Conservation (phyloP, 805 yeast genomes). For the Candida incommunis region DNA sequence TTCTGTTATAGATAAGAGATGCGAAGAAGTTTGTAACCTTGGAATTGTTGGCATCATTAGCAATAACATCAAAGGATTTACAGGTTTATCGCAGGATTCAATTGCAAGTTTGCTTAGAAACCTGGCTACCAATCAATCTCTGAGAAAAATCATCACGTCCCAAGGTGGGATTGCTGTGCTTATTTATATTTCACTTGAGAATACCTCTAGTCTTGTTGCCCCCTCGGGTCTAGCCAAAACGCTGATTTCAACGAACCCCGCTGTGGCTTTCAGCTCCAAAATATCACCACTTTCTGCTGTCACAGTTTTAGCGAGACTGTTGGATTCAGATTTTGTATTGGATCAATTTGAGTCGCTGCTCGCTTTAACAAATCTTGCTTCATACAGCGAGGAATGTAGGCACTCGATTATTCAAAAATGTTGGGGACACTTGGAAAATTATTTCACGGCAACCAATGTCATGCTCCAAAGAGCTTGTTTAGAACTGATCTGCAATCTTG, state of each 20-base stretch:
- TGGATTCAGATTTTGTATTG: conserved; percentile 10
- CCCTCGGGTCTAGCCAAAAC: conserved; percentile 20
- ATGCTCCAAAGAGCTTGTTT: conserved; percentile 44
- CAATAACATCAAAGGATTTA: conserved; percentile 5
- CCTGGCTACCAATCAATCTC: conserved; percentile 15
- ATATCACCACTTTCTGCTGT: conserved; percentile 19
- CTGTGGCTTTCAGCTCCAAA: conserved; percentile 19
- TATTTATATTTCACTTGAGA: conserved; percentile 16
- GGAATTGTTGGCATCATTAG: conserved; percentile 14
- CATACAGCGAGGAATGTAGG: conserved; percentile 29
- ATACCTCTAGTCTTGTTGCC: conserved; percentile 11
- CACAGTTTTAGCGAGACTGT: conserved; percentile 18
- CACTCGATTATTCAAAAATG: conserved; percentile 25
- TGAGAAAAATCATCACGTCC: conserved; percentile 16
- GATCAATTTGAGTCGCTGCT: conserved; percentile 40
- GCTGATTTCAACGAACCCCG: conserved; percentile 23
- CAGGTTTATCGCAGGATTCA: background rate
- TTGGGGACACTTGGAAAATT: conserved; percentile 33
- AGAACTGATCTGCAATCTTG: conserved; percentile 51
- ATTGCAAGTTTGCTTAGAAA: conserved; percentile 4
- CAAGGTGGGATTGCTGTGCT: conserved; percentile 24
- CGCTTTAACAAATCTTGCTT: conserved; percentile 56
- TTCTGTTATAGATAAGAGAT: conserved; percentile 12
- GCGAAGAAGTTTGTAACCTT: conserved; percentile 15
- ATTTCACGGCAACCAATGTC: conserved; percentile 31